Conservation (phyloP, 2,329 filamentous ascomycete genomes). For the Lomentospora prolificans region DNA sequence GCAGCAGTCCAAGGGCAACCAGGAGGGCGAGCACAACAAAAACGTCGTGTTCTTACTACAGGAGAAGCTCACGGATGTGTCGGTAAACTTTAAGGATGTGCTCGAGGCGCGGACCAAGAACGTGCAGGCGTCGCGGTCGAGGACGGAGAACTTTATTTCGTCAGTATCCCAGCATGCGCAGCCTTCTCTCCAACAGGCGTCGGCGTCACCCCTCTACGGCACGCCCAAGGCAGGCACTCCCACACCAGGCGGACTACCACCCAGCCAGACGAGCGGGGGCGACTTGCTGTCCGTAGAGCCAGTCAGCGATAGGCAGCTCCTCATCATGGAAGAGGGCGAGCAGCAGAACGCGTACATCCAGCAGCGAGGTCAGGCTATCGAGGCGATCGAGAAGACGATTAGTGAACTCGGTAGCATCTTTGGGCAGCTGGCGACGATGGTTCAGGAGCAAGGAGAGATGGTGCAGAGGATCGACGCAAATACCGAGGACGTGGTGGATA, state of each 20-base stretch:
- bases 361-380: slow-evolving; percentile 88
- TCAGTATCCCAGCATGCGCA: slow-evolving; percentile 72
- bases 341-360: slow-evolving; percentile 83
- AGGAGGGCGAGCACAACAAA: slow-evolving; percentile 95
- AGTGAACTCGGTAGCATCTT: slow-evolving; percentile 84
- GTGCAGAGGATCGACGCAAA: slow-evolving; percentile 96
- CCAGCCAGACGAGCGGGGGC: slow-evolving; percentile 60
- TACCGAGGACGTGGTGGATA: slow-evolving; percentile 95
- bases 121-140: slow-evolving; percentile 82
- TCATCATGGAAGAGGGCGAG: slow-evolving; percentile 87
- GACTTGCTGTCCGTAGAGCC: slow-evolving; percentile 82
- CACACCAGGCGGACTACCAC: slow-evolving; percentile 67
- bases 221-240: slow-evolving; percentile 60
- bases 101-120: slow-evolving; percentile 95
- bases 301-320: slow-evolving; percentile 70
- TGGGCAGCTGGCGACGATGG: slow-evolving; percentile 90
- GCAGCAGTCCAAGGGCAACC: slow-evolving; percentile 62
- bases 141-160: slow-evolving; percentile 95
- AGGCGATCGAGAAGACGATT: slow-evolving; percentile 93
- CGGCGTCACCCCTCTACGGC: slow-evolving; percentile 78
- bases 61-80: slow-evolving; percentile 84
- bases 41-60: slow-evolving; percentile 90
- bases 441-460: slow-evolving; percentile 94
- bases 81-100: slow-evolving; percentile 94
- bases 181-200: slow-evolving; percentile 52